Percentiles rank a stretch among this genome's conserved stretches.
These are phyloP conservation scores for Globisporangium nagaii DNA, from an alignment of 352 stramenopile genomes.

Conservation along the genomic window DNA sequence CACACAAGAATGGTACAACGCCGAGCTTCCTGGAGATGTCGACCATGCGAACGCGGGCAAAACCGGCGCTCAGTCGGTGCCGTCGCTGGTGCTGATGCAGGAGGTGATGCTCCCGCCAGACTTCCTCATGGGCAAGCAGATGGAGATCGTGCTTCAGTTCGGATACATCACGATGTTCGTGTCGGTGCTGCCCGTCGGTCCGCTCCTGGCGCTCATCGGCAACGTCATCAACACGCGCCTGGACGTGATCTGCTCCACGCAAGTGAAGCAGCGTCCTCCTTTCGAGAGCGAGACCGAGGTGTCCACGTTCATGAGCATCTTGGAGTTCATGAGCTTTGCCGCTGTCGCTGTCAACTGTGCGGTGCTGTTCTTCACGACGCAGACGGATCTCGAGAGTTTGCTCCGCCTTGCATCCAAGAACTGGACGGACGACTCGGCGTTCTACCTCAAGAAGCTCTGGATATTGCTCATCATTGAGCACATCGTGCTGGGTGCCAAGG, in stretches of 20 bases:
- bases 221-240: conserved; percentile 87
- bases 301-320: conserved; percentile 87
- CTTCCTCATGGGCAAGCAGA: conserved; percentile 74
- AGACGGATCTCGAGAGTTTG: conserved; percentile 58
- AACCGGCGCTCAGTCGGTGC: conserved; percentile 9
- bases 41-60: neutral
- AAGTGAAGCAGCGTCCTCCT: conserved; percentile 62
- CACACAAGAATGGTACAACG: conserved; percentile 57
- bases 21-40: conserved; percentile 17
- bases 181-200: conserved; percentile 84
- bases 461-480: conserved; percentile 61
- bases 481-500: conserved; percentile 56
- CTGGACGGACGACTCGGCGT: conserved; percentile 15
- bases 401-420: conserved; percentile 13
- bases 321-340: conserved; percentile 90
- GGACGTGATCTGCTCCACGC: conserved; percentile 75
- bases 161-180: conserved; percentile 95
- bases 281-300: conserved; percentile 85
- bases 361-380: conserved; percentile 67
- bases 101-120: conserved; percentile 68
- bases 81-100: conserved; percentile 50
- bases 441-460: conserved; percentile 58
- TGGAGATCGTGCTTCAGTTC: conserved; percentile 85
- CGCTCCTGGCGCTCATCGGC: conserved; percentile 81
- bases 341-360: conserved; percentile 72